Evolutionary conservation across 441 rosid species (phyloP), one percentile per base, ranked within the genome.

Genomic region (Euphorbia celastroides): DNA sequence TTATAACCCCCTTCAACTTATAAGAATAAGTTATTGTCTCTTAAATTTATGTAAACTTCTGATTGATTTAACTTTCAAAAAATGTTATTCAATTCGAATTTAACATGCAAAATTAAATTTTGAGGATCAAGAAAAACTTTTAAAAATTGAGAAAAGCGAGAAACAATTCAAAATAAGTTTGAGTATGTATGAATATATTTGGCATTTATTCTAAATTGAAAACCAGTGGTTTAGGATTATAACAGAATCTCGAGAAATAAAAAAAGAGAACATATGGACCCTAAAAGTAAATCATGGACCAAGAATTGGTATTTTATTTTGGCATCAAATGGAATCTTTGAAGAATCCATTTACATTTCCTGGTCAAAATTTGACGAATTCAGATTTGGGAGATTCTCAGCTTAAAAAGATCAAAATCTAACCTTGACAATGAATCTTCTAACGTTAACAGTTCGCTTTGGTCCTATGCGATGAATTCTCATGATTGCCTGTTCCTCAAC

Each of bases 401-500:
- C 17, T 66, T 42, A 54, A 3, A 32, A n/a, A 34, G 16, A 23
- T 28, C 38, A 34, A 63, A 3, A 17, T 31, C 68, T 70, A 64
- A 84, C 92, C 85, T 82, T 83, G 22, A 84, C 90, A 42, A 82
- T 79, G 83, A 86, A 86, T 75, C 89, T 86, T 74, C 88, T 70
- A 31, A 86, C 85, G 12, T 50, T 26, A 34, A 86, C 87, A 0
- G 83, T 80, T 71, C 79, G 68, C 71, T 83, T 86, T 54, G 84
- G 89, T 31, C 91, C 94, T 2, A 83, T 81, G 50, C 88, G 82
- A 74, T 86, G 94, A 63, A 84, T 84, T 71, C 88, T 73, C 87
- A 84, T 83, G 5, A 82, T 87, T 5, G 89, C 89, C 79, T 88
- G 92, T 61, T 86, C 92, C 73, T 86, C 90, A n/a, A 82, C 90